A percentile compares a stretch with the other conserved stretches of the same genome.
phyloP scores from a whole-genome alignment of 305 asterid genomes.

The Rubia tinctorum region DNA sequence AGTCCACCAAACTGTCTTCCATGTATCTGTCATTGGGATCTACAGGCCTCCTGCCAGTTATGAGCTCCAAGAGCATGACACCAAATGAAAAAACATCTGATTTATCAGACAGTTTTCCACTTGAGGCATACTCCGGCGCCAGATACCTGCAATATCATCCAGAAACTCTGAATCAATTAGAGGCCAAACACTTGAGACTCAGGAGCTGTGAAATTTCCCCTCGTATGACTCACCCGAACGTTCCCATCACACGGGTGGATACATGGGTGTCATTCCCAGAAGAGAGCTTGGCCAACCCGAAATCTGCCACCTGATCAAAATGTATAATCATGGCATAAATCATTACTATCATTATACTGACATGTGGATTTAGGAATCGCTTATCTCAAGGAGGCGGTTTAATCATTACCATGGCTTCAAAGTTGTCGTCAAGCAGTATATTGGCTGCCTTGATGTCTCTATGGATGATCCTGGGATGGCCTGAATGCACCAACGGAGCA shows the following conservation, averaged over 20 bases:
- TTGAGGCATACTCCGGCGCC: slow-evolving; percentile 86
- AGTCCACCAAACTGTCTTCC: slow-evolving; percentile 83
- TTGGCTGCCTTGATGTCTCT: slow-evolving; percentile 87
- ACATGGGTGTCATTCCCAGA: slow-evolving; percentile 66
- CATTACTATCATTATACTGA: background rate
- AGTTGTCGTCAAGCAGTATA: slow-evolving; percentile 63
- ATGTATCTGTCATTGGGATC: slow-evolving; percentile 41
- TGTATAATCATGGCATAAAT: background rate
- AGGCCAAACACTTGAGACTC: too few relatives aligned
- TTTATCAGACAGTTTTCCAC: slow-evolving; percentile 70
- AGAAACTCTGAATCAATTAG: background rate
- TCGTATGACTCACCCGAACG: slow-evolving; percentile 54
- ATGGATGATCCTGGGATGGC: slow-evolving; percentile 75
- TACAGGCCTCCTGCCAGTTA: slow-evolving; percentile 63
- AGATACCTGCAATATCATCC: slow-evolving; percentile 43
- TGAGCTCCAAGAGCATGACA: slow-evolving; percentile 70
- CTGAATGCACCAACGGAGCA: slow-evolving; percentile 30
- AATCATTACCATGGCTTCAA: slow-evolving; percentile 65
- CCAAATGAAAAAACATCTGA: slow-evolving; percentile 88
- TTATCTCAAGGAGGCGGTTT: background rate
- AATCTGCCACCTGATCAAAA: slow-evolving; percentile 68
- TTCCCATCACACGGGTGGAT: slow-evolving; percentile 90
- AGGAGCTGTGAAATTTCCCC: background rate
- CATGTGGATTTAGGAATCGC: background rate
- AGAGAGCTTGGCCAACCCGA: slow-evolving; percentile 73